A percentile compares a stretch with the other conserved stretches of the same genome.
These are phyloP conservation scores for Fomitopsis betulina DNA, from an alignment of 1,284 basidiomycete species.

Conservation along the genomic window DNA sequence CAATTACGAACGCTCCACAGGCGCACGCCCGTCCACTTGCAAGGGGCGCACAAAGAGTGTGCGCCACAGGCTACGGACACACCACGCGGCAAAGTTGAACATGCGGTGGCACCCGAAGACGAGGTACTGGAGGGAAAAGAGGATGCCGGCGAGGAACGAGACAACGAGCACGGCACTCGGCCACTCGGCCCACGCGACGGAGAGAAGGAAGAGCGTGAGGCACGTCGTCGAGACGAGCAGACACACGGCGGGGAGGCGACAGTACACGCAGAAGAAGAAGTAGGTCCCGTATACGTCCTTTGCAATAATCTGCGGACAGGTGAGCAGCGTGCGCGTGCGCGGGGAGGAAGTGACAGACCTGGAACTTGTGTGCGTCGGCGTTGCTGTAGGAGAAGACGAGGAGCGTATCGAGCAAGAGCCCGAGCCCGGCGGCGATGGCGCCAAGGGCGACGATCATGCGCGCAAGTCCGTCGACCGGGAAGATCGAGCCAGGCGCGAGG, in stretches of 20 bases:
- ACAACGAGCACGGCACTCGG: conserved; percentile 53
- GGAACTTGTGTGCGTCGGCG: conserved; percentile 43
- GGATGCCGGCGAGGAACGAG: conserved; percentile 49
- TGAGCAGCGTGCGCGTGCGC: neutral
- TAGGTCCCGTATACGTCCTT: conserved; percentile 54
- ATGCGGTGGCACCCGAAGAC: conserved; percentile 46
- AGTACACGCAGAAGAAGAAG: conserved; percentile 61
- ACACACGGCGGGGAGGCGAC: conserved; percentile 55
- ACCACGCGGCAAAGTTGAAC: conserved; percentile 19
- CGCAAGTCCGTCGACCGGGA: conserved; percentile 41
- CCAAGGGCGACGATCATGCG: conserved; percentile 48
- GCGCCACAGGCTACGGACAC: neutral
- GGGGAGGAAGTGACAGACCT: conserved; percentile 31
- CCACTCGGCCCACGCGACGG: conserved; percentile 59
- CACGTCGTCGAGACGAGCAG: conserved; percentile 48
- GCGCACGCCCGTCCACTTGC: neutral
- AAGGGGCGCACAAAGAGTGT: neutral
- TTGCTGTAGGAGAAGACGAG: conserved; percentile 54
- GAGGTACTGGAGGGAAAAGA: conserved; percentile 60
- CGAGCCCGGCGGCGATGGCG: conserved; percentile 54
- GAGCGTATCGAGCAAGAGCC: conserved; percentile 56
- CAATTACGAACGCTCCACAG: too few species aligned
- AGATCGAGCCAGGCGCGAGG: conserved; percentile 46
- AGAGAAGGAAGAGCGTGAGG: conserved; percentile 53
- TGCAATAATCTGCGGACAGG: conserved; percentile 39